Evolutionary conservation across 1,284 basidiomycete genomes (phyloP).

Genomic region (Inonotus obliquus): DNA sequence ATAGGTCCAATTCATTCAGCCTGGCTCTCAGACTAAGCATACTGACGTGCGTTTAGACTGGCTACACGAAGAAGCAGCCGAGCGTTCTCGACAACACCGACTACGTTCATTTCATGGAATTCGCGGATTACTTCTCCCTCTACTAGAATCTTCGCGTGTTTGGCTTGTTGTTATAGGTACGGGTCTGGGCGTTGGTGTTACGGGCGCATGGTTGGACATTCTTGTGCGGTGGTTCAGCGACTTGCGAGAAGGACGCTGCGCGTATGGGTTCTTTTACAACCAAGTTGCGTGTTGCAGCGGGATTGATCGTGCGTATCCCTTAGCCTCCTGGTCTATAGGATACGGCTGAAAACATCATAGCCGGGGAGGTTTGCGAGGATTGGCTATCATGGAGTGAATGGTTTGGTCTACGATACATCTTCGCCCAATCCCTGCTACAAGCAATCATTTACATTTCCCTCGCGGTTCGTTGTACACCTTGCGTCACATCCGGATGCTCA

Average conservation of each 20-base stretch:
- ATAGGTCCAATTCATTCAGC: conserved; percentile 2
- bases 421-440: conserved; percentile 58
- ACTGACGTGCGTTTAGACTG: conserved; percentile 51
- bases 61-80: conserved; percentile 62
- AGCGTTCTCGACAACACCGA: conserved; percentile 51
- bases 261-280: conserved; percentile 71
- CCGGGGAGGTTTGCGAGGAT: conserved; percentile 64
- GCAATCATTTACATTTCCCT: conserved; percentile 57
- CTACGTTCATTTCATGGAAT: conserved; percentile 49
- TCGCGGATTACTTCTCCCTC: conserved; percentile 47
- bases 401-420: conserved; percentile 47
- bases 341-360: conserved; percentile 31
- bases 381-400: conserved; percentile 70
- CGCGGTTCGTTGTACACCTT: conserved; percentile 40
- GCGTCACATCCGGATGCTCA: neutral
- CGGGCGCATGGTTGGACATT: conserved; percentile 72
- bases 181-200: conserved; percentile 62
- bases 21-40: neutral
- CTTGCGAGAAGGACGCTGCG: conserved; percentile 63
- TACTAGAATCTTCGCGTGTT: conserved; percentile 54
- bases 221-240: conserved; percentile 74
- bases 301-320: conserved; percentile 54
- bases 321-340: neutral
- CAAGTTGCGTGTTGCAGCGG: conserved; percentile 70
- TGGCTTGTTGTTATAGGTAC: conserved; percentile 68